Evolutionary conservation across 192 early-diverging fungal species (phyloP).

Genomic region (Podila minutissima): DNA sequence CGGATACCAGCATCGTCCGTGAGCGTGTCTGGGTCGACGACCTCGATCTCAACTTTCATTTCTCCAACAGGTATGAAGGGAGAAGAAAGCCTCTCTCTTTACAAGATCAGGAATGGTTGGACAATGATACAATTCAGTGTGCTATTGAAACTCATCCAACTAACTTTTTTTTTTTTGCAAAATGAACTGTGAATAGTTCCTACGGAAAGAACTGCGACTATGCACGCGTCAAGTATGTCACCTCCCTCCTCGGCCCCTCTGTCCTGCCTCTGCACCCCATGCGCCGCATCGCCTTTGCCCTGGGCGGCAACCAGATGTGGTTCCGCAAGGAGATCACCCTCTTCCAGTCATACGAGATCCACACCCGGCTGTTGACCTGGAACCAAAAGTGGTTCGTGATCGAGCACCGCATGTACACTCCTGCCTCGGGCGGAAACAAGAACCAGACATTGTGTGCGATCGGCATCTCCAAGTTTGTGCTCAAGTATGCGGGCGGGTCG

Average conservation of each 20-base stretch:
- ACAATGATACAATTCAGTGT: not conserved
- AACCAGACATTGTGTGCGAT: conserved; percentile 30
- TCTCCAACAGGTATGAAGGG: conserved; percentile 36
- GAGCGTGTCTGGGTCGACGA: conserved; percentile 50
- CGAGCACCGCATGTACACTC: conserved; percentile 55
- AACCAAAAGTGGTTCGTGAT: conserved; percentile 61
- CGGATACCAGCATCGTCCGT: conserved; percentile 43
- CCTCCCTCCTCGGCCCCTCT: conserved; percentile 41
- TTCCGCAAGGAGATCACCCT: conserved; percentile 60
- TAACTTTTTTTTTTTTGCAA: not conserved
- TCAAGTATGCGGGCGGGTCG: conserved; percentile 35
- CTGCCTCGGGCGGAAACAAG: not conserved
- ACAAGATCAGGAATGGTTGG: not conserved
- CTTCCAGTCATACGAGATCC: conserved; percentile 56
- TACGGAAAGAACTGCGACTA: conserved; percentile 48
- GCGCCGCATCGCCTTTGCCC: conserved; percentile 37
- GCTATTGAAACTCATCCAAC: not conserved
- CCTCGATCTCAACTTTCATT: conserved; percentile 47
- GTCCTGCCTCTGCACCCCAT: conserved; percentile 40
- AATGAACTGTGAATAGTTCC: conserved; percentile 11
- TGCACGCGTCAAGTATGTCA: conserved; percentile 48
- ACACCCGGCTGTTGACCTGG: conserved; percentile 56
- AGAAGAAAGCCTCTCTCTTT: not conserved
- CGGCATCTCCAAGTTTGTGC: conserved; percentile 50
- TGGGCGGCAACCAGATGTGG: conserved; percentile 55